A percentile compares a stretch with the other conserved stretches of the same genome.
These are phyloP conservation scores for Nakazawaea sp. DNA, from an alignment of 805 yeast species.

Conservation along the genomic window DNA sequence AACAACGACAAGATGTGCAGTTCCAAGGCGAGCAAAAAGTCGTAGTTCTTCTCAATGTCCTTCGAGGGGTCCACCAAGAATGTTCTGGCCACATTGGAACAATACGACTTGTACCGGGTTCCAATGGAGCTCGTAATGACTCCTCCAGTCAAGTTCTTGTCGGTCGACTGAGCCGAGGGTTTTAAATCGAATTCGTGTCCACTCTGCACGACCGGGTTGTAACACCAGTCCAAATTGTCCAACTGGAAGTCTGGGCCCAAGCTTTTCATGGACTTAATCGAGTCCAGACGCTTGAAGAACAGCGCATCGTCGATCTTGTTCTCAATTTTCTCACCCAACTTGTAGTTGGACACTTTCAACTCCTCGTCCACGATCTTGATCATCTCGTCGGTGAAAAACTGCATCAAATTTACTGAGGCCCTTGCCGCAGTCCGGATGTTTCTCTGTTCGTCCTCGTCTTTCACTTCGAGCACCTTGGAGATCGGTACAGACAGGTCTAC, in stretches of 20 bases:
- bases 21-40: slow-evolving; percentile 66
- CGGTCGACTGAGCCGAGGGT: slow-evolving; percentile 74
- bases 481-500: slow-evolving; percentile 49
- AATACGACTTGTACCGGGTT: slow-evolving; percentile 79
- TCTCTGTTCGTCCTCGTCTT: slow-evolving; percentile 73
- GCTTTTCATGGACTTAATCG: slow-evolving; percentile 41
- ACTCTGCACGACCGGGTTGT: slow-evolving; percentile 84
- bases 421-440: slow-evolving; percentile 65
- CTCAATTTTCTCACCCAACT: slow-evolving; percentile 71
- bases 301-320: slow-evolving; percentile 74
- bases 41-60: slow-evolving; percentile 74
- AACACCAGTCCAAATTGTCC: slow-evolving; percentile 84
- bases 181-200: slow-evolving; percentile 80
- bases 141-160: slow-evolving; percentile 61
- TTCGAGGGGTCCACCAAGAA: slow-evolving; percentile 84
- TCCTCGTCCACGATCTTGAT: slow-evolving; percentile 84
- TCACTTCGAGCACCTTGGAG: slow-evolving; percentile 58
- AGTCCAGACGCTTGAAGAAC: slow-evolving; percentile 48
- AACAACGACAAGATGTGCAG: slow-evolving; percentile 50
- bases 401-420: slow-evolving; percentile 74
- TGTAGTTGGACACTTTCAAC: slow-evolving; percentile 61
- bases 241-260: slow-evolving; percentile 68
- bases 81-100: slow-evolving; percentile 83
- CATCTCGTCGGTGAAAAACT: slow-evolving; percentile 81
- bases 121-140: slow-evolving; percentile 82